phyloP scores from a whole-genome alignment of 805 yeast species.

The Starmerella stigmatis region DNA sequence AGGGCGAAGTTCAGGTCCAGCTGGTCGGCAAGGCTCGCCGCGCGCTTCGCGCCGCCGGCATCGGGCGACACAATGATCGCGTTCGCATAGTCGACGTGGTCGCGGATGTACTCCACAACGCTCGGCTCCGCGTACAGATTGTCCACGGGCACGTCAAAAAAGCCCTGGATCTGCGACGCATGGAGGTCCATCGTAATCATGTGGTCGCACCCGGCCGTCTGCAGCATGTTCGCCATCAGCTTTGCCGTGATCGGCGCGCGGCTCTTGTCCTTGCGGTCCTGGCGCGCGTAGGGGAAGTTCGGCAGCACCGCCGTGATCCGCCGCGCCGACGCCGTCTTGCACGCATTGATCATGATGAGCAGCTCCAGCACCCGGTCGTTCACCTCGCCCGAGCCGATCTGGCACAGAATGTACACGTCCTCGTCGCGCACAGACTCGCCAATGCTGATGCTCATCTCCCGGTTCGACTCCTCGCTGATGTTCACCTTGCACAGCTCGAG shows the following conservation, averaged over 20 bases:
- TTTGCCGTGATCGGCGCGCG: constrained; percentile 97
- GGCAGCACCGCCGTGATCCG: constrained; percentile 92
- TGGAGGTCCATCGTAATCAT: constrained; percentile 96
- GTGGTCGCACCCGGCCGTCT: constrained; percentile 93
- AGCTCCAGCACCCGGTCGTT: constrained; percentile 84
- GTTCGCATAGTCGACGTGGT: constrained; percentile 44
- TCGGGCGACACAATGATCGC: constrained; percentile 91
- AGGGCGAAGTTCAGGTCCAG: constrained; percentile 88
- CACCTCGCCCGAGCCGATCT: constrained; percentile 76
- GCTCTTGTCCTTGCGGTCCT: constrained; percentile 91
- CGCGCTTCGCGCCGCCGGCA: constrained; percentile 98
- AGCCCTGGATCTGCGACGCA: constrained; percentile 97
- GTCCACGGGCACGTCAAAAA: constrained; percentile 92
- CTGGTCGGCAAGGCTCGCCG: constrained; percentile 91
- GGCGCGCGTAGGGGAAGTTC: constrained; percentile 94
- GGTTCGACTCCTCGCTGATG: constrained; percentile 37
- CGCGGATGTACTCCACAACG: constrained; percentile 72
- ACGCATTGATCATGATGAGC: constrained; percentile 83
- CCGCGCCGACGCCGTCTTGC: constrained; percentile 90
- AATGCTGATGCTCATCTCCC: constrained; percentile 33
- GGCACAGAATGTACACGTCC: constrained; percentile 44
- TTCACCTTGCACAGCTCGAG: constrained; percentile 44
- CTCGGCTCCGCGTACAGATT: constrained; percentile 93
- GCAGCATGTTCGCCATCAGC: constrained; percentile 81
- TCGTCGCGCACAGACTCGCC: constrained; percentile 91